Evolutionary conservation across 805 yeast species (phyloP).

Genomic region (Sungouiella blattae): DNA sequence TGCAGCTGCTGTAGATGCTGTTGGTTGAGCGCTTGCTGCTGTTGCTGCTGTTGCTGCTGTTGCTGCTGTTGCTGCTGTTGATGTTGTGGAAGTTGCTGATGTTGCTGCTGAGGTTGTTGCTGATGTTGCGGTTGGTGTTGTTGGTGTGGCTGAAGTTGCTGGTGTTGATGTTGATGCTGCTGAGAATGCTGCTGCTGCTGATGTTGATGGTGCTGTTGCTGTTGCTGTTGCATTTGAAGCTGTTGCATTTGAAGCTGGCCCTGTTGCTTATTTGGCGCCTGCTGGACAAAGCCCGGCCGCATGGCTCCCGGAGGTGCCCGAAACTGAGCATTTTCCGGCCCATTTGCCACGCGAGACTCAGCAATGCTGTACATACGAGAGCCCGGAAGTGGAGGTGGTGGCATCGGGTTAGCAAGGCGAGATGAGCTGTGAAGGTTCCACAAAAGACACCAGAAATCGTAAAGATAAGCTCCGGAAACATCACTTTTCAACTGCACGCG

Average conservation of each 20-base stretch:
- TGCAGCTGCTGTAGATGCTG: constrained; percentile 1
- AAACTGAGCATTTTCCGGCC: not conserved
- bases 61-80: constrained; percentile 3
- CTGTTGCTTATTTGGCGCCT: not conserved
- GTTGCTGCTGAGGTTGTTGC: constrained; percentile 1
- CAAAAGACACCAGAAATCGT: constrained; percentile 14
- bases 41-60: constrained; percentile 1
- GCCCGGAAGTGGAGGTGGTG: not conserved
- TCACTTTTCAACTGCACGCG: constrained; percentile 3
- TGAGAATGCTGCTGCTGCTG: not conserved
- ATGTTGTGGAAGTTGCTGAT: no score
- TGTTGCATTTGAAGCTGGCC: constrained; percentile 1
- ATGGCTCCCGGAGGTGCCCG: constrained; percentile 1
- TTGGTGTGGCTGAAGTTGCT: not conserved
- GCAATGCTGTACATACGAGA: not conserved
- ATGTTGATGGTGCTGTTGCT: not conserved
- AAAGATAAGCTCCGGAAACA: constrained; percentile 5
- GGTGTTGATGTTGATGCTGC: not conserved
- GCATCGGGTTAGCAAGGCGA: not conserved
- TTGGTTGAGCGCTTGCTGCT: not conserved
- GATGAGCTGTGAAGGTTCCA: constrained; percentile 4
- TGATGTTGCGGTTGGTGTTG: not conserved
- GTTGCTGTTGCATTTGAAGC: not conserved
- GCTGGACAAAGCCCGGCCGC: not conserved
- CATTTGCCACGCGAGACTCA: not conserved